Percentiles rank a stretch among this genome's conserved stretches.
These are phyloP conservation scores for Acanthamoeba sp. DNA, from an alignment of 208 protist genomes.

Conservation along the genomic window DNA sequence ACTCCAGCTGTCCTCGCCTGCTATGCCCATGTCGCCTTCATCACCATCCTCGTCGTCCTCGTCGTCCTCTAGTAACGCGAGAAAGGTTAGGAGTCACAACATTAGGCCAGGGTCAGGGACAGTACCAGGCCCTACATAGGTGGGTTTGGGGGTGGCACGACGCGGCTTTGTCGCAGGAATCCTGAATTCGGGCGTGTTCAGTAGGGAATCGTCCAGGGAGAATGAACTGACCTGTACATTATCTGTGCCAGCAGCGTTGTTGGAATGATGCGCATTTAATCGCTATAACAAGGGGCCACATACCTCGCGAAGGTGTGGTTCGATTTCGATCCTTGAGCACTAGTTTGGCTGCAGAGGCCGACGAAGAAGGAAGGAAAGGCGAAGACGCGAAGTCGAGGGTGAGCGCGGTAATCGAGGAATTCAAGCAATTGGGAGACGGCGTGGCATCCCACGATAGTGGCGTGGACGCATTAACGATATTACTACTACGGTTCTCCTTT, in stretches of 20 bases:
- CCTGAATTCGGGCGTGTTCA: background rate
- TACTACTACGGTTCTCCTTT: background rate
- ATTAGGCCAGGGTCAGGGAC: background rate
- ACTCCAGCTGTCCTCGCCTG: background rate
- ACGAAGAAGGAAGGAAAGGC: background rate
- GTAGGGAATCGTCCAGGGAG: background rate
- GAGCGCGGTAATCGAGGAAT: background rate
- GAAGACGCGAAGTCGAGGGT: background rate
- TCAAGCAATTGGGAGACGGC: background rate
- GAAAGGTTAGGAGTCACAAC: too few relatives aligned
- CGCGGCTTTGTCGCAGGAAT: background rate
- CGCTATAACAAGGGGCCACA: too few relatives aligned
- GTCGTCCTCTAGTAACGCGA: background rate
- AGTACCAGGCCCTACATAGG: background rate
- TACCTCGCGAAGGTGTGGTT: too few relatives aligned
- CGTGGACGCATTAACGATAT: background rate
- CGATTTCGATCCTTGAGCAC: background rate
- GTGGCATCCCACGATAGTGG: conserved; percentile 16
- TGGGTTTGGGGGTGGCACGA: background rate
- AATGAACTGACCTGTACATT: background rate
- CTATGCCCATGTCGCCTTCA: background rate
- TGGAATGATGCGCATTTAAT: too few relatives aligned
- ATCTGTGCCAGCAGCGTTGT: too few relatives aligned
- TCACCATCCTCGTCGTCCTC: background rate
- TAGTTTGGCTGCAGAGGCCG: background rate